Conservation (phyloP, 441 rosid genomes). For the Mallotus japonicus region DNA sequence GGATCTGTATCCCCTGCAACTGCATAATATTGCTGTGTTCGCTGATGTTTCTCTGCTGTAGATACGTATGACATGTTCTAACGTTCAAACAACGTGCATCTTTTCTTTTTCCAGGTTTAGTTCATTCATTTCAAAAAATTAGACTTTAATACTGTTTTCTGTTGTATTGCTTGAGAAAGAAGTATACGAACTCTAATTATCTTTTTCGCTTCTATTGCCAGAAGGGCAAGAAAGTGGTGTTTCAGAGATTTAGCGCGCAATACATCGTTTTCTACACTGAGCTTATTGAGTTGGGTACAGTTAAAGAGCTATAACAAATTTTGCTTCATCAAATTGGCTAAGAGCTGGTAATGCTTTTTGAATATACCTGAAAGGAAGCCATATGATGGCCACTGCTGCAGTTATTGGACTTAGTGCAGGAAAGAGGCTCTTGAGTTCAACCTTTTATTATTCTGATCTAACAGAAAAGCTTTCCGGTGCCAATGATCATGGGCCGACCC, state of each 20-base stretch:
- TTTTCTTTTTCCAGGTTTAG: not conserved
- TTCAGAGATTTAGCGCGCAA: slow-evolving; percentile 6
- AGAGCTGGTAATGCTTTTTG: slow-evolving; percentile 33
- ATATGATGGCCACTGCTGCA: slow-evolving; percentile 79
- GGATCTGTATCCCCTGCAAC: not conserved
- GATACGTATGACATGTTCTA: not conserved
- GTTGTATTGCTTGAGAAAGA: not conserved
- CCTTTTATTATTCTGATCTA: slow-evolving; percentile 57
- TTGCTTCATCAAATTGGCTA: slow-evolving; percentile 27
- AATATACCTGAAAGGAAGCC: slow-evolving; percentile 25
- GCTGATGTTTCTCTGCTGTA: not conserved
- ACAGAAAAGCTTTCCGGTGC: slow-evolving; percentile 51
- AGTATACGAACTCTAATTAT: not conserved
- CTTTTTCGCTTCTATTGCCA: not conserved
- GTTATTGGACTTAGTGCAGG: slow-evolving; percentile 76
- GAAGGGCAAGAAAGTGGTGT: slow-evolving; percentile 15
- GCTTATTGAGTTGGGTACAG: slow-evolving; percentile 7
- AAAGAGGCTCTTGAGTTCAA: slow-evolving; percentile 69
- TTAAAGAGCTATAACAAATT: slow-evolving; percentile 21
- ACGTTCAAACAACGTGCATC: not conserved
- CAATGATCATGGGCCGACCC: slow-evolving; percentile 48
- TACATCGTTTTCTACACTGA: not conserved
- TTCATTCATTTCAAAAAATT: not conserved
- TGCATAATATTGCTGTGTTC: not conserved
- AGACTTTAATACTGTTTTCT: not conserved